A percentile compares a stretch with the other conserved stretches of the same genome.
These are phyloP conservation scores for Magnaporthiopsis rhizophila DNA, from an alignment of 2,329 filamentous ascomycete species.

Conservation along the genomic window DNA sequence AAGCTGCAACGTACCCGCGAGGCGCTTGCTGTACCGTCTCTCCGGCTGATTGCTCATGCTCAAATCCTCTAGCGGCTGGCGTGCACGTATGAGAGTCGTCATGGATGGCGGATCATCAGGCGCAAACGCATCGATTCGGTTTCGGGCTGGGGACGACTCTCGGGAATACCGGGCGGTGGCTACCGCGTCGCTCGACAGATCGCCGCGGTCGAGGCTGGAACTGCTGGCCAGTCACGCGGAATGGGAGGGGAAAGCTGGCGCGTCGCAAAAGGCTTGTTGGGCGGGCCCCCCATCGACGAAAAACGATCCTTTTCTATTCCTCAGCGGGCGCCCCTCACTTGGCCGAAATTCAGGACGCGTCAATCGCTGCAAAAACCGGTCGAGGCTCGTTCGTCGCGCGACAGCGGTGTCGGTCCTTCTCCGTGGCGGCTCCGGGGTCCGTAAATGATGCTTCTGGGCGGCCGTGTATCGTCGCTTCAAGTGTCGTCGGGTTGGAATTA, in stretches of 20 bases:
- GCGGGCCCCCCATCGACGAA: not conserved
- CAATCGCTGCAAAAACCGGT: not conserved
- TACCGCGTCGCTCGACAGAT: not conserved
- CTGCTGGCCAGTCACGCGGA: not conserved
- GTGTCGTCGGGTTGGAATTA: not conserved
- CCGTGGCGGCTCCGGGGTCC: too few relatives aligned
- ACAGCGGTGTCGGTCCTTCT: not conserved
- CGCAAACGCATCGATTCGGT: constrained; percentile 5
- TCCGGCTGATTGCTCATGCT: constrained; percentile 60
- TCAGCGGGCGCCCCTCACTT: not conserved
- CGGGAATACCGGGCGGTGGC: constrained; percentile 8
- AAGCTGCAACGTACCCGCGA: constrained; percentile 44
- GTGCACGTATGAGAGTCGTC: constrained; percentile 60
- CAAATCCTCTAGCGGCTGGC: constrained; percentile 57
- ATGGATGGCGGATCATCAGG: constrained; percentile 45
- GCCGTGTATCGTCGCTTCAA: not conserved
- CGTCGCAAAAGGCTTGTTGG: not conserved
- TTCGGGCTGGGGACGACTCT: constrained; percentile 5
- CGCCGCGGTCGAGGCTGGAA: not conserved
- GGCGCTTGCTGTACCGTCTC: constrained; percentile 56
- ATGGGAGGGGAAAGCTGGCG: not conserved
- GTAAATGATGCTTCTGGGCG: not conserved
- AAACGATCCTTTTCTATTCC: not conserved
- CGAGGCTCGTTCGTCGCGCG: not conserved
- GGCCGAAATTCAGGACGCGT: not conserved